A percentile compares a stretch with the other conserved stretches of the same genome.
phyloP scores from a whole-genome alignment of 805 yeast species.

The Pichia cabralensis region DNA sequence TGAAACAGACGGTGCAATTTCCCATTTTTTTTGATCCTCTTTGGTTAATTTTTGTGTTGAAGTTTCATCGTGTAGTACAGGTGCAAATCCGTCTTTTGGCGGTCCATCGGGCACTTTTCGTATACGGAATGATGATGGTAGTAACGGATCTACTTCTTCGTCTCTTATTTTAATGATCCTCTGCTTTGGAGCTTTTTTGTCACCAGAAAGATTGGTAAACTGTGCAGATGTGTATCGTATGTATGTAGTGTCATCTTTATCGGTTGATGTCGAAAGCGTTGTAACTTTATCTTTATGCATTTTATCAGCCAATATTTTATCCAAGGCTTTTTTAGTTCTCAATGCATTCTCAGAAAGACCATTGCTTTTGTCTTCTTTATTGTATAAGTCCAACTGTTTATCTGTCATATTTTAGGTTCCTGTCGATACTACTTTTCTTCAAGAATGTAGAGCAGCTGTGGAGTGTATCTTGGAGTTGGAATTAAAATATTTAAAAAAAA shows the following conservation, averaged over 20 bases:
- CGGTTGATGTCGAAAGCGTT: slow-evolving; percentile 6
- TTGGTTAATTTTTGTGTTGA: slow-evolving; percentile 46
- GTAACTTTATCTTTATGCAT: slow-evolving; percentile 25
- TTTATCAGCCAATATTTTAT: slow-evolving; percentile 37
- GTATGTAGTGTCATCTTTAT: slow-evolving; percentile 27
- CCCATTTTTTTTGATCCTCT: slow-evolving; percentile 74
- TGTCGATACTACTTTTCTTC: too few relatives aligned
- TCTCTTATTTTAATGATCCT: slow-evolving; percentile 58
- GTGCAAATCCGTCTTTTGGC: slow-evolving; percentile 42
- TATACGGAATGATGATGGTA: slow-evolving; percentile 68
- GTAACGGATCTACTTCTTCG: slow-evolving; percentile 69
- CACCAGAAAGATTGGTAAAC: slow-evolving; percentile 17
- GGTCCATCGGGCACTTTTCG: slow-evolving; percentile 65
- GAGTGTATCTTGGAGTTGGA: too few relatives aligned
- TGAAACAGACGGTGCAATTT: slow-evolving; percentile 83
- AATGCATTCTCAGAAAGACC: slow-evolving; percentile 29
- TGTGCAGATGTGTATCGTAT: slow-evolving; percentile 35
- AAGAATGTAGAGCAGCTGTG: too few relatives aligned
- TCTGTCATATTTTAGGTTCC: slow-evolving; percentile 2
- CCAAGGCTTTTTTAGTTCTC: slow-evolving; percentile 49
- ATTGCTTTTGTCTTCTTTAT: neutral
- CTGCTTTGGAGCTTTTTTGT: slow-evolving; percentile 8
- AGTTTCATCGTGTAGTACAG: slow-evolving; percentile 53
- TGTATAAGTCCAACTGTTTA: neutral
- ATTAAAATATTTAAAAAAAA: too few relatives aligned